These are phyloP conservation scores for Panus rudis DNA, from an alignment of 768 basidiomycete genomes.

Conservation along the genomic window DNA sequence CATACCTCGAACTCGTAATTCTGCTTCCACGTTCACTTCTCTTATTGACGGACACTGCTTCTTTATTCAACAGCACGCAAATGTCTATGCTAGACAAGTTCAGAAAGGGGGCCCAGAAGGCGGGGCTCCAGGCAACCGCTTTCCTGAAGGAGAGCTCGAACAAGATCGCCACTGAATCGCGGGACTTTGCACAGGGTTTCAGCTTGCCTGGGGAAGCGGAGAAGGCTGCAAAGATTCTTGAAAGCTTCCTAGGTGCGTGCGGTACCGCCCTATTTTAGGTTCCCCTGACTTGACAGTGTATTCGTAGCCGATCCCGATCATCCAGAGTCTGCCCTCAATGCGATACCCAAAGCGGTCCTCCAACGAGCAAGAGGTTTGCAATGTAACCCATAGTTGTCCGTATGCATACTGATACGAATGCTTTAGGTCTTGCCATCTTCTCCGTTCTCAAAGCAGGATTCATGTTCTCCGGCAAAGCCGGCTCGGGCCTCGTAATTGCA, in stretches of 20 bases:
- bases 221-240: conserved; percentile 88
- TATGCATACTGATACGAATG: background rate
- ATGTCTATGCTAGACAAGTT: conserved; percentile 78
- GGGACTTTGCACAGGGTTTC: conserved; percentile 79
- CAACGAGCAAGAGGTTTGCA: conserved; percentile 76
- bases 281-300: background rate
- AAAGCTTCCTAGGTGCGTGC: conserved; percentile 76
- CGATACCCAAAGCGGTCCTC: conserved; percentile 89
- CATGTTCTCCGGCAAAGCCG: conserved; percentile 91
- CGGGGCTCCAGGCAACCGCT: conserved; percentile 71
- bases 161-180: conserved; percentile 67
- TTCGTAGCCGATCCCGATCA: conserved; percentile 61
- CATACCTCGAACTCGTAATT: too few relatives aligned
- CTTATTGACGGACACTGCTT: too few relatives aligned
- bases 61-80: too few relatives aligned
- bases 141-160: conserved; percentile 61
- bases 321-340: conserved; percentile 86
- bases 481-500: conserved; percentile 88
- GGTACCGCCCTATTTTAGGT: background rate
- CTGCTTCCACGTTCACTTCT: too few relatives aligned
- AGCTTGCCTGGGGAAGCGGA: conserved; percentile 88
- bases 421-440: conserved; percentile 84
- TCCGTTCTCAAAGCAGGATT: conserved; percentile 92
- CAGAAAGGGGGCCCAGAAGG: conserved; percentile 72
- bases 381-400: background rate